A percentile compares a stretch with the other conserved stretches of the same genome.
These are phyloP conservation scores for Monascus ruber DNA, from an alignment of 2,329 filamentous ascomycete genomes.

Conservation along the genomic window DNA sequence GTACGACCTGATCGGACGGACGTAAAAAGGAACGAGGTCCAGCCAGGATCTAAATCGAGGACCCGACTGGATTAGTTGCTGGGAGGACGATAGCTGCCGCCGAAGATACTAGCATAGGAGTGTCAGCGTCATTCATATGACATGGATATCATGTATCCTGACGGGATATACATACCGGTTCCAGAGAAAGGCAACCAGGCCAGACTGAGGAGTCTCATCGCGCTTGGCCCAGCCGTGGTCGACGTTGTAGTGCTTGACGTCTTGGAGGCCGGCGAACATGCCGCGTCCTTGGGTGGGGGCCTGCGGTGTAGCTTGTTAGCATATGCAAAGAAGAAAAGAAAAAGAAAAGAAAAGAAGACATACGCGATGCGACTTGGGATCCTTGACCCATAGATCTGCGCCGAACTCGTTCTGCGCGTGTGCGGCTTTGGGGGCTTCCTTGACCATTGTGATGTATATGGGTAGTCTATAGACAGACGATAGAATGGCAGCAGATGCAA, in stretches of 20 bases:
- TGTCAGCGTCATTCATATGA: too few species aligned
- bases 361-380: constrained; percentile 12
- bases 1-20: too few species aligned
- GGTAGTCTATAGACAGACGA: too few species aligned
- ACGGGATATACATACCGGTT: constrained; percentile 11
- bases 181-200: constrained; percentile 7
- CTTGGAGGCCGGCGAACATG: constrained; percentile 28
- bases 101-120: background rate
- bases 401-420: constrained; percentile 20
- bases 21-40: too few species aligned
- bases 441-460: too few species aligned
- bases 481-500: too few species aligned
- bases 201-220: background rate
- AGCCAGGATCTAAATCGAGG: too few species aligned
- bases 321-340: too few species aligned
- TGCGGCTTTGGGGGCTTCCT: too few species aligned
- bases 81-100: background rate
- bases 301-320: constrained; percentile 5
- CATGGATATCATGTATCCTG: too few species aligned
- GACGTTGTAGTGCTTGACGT: constrained; percentile 28
- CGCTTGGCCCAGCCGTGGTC: constrained; percentile 25
- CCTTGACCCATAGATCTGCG: constrained; percentile 25
- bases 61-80: too few species aligned
- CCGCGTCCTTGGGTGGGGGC: constrained; percentile 24
- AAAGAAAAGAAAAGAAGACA: constrained; percentile 1